Conservation (phyloP, 139 green algal species). For the Micractinium conductrix region DNA sequence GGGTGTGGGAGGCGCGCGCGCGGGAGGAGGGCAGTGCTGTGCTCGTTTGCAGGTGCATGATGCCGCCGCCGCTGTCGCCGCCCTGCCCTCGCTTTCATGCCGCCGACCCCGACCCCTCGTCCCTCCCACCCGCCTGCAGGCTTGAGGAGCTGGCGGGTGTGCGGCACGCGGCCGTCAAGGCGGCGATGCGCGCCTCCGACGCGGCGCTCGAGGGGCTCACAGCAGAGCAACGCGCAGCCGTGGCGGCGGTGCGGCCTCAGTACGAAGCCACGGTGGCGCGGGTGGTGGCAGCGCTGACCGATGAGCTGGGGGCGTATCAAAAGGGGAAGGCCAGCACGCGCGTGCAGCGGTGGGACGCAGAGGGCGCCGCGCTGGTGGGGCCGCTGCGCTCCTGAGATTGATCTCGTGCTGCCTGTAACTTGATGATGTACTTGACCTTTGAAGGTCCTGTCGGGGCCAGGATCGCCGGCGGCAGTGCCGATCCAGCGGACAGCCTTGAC, state of each 20-base stretch:
- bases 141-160: conserved; percentile 36
- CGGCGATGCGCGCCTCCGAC: conserved; percentile 17
- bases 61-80: neutral
- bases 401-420: neutral
- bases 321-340: conserved; percentile 23
- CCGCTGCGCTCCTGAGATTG: neutral
- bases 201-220: neutral
- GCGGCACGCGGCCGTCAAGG: neutral
- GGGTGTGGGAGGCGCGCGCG: neutral
- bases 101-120: neutral
- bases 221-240: neutral
- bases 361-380: conserved; percentile 13
- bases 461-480: no score
- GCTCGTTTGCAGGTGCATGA: neutral
- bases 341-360: conserved; percentile 32
- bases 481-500: no score
- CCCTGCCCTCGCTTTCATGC: neutral
- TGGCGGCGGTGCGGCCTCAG: neutral
- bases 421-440: neutral
- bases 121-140: neutral
- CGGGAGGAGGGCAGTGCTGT: neutral
- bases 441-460: no score
- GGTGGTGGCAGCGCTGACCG: conserved; percentile 30
- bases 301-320: conserved; percentile 45
- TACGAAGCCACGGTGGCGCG: neutral